Evolutionary conservation across 2,329 filamentous ascomycete species (phyloP).

Genomic region (Fusarium nanum): DNA sequence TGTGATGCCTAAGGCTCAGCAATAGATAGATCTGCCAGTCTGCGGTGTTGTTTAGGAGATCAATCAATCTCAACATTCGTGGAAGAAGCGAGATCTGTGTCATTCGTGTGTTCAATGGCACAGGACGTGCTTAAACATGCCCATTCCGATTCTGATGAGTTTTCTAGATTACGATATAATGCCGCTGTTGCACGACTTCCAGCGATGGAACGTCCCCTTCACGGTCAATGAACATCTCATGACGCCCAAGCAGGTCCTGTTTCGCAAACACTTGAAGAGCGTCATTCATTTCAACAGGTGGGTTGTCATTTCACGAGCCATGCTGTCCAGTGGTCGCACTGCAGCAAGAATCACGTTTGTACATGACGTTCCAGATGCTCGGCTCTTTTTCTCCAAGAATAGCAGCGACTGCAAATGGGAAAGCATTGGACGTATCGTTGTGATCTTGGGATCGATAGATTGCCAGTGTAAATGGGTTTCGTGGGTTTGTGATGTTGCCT

Average conservation of each 20-base stretch:
- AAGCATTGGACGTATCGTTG: no score
- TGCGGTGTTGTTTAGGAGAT: neutral
- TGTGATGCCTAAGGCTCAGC: slow-evolving; percentile 42
- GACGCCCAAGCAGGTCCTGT: neutral
- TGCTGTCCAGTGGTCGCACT: neutral
- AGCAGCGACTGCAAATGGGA: no score
- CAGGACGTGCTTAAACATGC: neutral
- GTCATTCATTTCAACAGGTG: neutral
- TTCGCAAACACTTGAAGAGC: neutral
- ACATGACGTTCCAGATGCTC: neutral
- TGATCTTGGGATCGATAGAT: no score
- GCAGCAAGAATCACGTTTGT: neutral
- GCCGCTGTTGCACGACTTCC: neutral
- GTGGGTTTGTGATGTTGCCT: no score
- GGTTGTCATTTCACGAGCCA: neutral
- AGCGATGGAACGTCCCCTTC: neutral
- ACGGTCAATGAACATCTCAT: neutral
- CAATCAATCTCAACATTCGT: neutral
- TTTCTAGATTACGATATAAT: neutral
- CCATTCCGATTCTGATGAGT: neutral
- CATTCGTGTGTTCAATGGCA: neutral
- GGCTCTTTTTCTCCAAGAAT: neutral
- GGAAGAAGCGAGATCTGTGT: neutral
- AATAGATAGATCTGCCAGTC: neutral
- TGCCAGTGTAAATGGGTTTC: no score